These are phyloP conservation scores for Exsudoporus frostii DNA, from an alignment of 768 basidiomycete genomes.

Conservation along the genomic window DNA sequence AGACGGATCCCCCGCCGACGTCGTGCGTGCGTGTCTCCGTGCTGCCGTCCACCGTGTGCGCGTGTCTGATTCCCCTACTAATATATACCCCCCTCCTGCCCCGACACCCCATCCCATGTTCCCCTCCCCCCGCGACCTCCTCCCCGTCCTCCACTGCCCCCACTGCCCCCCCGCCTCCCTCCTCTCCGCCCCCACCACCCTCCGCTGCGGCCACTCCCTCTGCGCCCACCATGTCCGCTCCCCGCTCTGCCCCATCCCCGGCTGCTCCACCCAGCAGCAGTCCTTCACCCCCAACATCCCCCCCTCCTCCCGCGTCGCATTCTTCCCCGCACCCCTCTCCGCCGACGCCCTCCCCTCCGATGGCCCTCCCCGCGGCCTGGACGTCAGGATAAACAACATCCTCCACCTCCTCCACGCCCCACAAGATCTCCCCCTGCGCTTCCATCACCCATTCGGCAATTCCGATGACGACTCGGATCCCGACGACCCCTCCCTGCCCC, in stretches of 20 bases:
- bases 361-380: slow-evolving; percentile 25
- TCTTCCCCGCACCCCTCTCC: slow-evolving; percentile 36
- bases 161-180: slow-evolving; percentile 41
- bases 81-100: neutral
- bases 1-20: slow-evolving; percentile 29
- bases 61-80: slow-evolving; percentile 19
- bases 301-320: slow-evolving; percentile 34
- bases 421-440: slow-evolving; percentile 8
- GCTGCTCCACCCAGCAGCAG: slow-evolving; percentile 29
- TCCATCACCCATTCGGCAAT: slow-evolving; percentile 21
- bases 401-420: slow-evolving; percentile 39
- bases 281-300: slow-evolving; percentile 39
- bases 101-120: slow-evolving; percentile 17
- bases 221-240: slow-evolving; percentile 55
- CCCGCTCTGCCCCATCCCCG: slow-evolving; percentile 34
- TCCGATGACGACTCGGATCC: slow-evolving; percentile 33
- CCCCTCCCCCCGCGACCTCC: slow-evolving; percentile 27
- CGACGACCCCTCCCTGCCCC: slow-evolving; percentile 23
- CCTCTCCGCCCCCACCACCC: slow-evolving; percentile 48
- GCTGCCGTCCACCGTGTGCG: slow-evolving; percentile 11
- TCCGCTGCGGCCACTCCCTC: slow-evolving; percentile 82
- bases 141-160: slow-evolving; percentile 50
- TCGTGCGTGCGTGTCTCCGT: slow-evolving; percentile 13
- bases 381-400: slow-evolving; percentile 60
- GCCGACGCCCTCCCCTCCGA: neutral